These are phyloP conservation scores for Whalleya microplaca DNA, from an alignment of 2,329 filamentous ascomycete species.

Conservation along the genomic window DNA sequence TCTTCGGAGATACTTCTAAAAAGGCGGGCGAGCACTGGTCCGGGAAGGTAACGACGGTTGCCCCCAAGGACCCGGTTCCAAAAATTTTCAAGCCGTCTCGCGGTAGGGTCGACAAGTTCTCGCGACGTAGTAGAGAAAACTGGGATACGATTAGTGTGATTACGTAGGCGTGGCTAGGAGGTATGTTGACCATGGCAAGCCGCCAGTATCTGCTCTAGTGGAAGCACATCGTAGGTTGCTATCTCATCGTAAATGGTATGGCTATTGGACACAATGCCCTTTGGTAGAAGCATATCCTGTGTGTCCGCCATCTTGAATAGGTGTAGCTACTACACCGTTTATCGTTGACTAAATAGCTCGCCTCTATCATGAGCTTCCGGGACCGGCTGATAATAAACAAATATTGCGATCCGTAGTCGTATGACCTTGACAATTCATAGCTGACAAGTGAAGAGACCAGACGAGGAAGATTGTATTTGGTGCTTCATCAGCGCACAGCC, in stretches of 20 bases:
- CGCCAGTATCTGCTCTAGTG: constrained; percentile 56
- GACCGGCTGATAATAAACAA: constrained; percentile 19
- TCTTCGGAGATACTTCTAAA: constrained; percentile 63
- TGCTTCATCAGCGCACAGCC: constrained; percentile 23
- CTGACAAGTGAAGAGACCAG: constrained; percentile 16
- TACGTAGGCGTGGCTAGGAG: constrained; percentile 14
- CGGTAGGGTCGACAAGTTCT: constrained; percentile 63
- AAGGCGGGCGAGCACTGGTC: constrained; percentile 55
- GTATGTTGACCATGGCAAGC: constrained; percentile 58
- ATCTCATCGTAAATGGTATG: constrained; percentile 57
- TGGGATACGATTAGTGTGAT: constrained; percentile 37
- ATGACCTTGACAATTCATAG: constrained; percentile 25
- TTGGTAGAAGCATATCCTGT: constrained; percentile 51
- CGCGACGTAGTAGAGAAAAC: constrained; percentile 65
- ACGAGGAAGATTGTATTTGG: constrained; percentile 18
- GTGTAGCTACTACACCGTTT: constrained; percentile 25
- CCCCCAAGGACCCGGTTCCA: constrained; percentile 71
- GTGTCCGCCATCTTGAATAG: constrained; percentile 32
- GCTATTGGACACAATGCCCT: constrained; percentile 61
- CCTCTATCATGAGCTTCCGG: constrained; percentile 18
- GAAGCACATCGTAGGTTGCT: constrained; percentile 53
- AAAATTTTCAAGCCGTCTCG: constrained; percentile 65
- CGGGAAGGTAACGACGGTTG: constrained; percentile 56
- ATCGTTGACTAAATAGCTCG: constrained; percentile 24
- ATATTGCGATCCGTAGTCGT: constrained; percentile 21